A percentile compares a stretch with the other conserved stretches of the same genome.
Conservation (phyloP, 78 protist genomes). For the Neovahlkampfia damariscottae region DNA sequence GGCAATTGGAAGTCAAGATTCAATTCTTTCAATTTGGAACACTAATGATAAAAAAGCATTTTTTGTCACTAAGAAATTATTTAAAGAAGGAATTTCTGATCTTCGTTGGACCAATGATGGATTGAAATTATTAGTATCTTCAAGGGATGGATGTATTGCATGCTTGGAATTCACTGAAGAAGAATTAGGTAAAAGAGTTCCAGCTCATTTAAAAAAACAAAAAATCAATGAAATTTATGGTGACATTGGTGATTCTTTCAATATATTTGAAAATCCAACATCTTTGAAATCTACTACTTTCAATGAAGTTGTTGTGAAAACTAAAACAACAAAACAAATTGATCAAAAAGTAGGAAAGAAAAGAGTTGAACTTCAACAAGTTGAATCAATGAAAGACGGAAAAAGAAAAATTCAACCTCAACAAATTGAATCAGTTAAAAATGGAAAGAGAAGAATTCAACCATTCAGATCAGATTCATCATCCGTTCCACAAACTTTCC, state of each 20-base stretch:
- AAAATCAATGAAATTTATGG: neutral
- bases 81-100: neutral
- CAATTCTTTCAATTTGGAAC: neutral
- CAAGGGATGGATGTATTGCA: neutral
- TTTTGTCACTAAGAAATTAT: neutral
- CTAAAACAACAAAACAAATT: neutral
- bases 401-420: too few species aligned
- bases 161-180: neutral
- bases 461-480: neutral
- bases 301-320: too few species aligned
- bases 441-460: neutral
- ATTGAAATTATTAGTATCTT: neutral
- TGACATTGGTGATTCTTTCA: neutral
- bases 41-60: neutral
- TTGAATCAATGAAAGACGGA: neutral
- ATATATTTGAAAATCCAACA: neutral
- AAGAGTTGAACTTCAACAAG: neutral
- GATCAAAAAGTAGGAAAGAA: neutral
- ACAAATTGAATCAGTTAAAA: neutral
- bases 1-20: neutral
- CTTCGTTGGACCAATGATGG: neutral
- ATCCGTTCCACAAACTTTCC: neutral
- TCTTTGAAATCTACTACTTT: too few species aligned
- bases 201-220: neutral
- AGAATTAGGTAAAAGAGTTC: neutral